Percentiles rank a stretch among this genome's conserved stretches.
These are phyloP conservation scores for Pezicula neosporulosa DNA, from an alignment of 2,329 filamentous ascomycete species.

Conservation along the genomic window DNA sequence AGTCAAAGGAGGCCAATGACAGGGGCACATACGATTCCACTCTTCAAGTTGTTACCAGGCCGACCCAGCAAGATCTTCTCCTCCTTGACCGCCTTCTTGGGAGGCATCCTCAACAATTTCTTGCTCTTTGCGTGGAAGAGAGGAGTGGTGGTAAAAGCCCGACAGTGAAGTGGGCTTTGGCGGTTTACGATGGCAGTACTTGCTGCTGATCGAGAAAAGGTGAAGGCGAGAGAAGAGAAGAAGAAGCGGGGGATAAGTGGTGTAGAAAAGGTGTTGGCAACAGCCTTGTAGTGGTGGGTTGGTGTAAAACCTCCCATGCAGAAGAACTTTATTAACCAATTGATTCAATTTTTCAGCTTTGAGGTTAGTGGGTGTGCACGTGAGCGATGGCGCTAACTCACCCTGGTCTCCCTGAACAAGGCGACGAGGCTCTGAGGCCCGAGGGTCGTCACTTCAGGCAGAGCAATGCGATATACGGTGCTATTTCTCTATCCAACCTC, in stretches of 20 bases:
- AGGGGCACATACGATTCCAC: slow-evolving; percentile 78
- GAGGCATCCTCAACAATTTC: slow-evolving; percentile 72
- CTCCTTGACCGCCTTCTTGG: slow-evolving; percentile 88
- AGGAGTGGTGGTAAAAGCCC: slow-evolving; percentile 44
- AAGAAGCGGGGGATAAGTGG: slow-evolving; percentile 35
- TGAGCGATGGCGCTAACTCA: too few relatives aligned
- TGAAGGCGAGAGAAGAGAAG: slow-evolving; percentile 48
- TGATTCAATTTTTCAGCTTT: too few relatives aligned
- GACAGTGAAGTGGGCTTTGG: slow-evolving; percentile 31
- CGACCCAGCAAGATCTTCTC: slow-evolving; percentile 96
- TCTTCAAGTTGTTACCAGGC: slow-evolving; percentile 97
- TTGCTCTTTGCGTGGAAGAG: slow-evolving; percentile 47
- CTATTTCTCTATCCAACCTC: too few relatives aligned
- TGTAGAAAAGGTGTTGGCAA: slow-evolving; percentile 24
- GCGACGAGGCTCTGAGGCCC: neutral
- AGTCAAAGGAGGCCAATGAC: neutral
- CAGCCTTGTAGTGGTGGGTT: slow-evolving; percentile 20
- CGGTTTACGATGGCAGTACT: slow-evolving; percentile 37
- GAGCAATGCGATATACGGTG: too few relatives aligned
- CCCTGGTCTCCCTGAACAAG: too few relatives aligned
- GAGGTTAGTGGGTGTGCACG: too few relatives aligned
- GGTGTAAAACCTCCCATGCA: slow-evolving; percentile 7
- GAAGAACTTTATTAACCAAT: neutral
- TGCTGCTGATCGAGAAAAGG: slow-evolving; percentile 45
- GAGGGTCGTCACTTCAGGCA: too few relatives aligned